A percentile compares a stretch with the other conserved stretches of the same genome.
These are phyloP conservation scores for Cicer judaicum DNA, from an alignment of 306 rosid species.

Conservation along the genomic window DNA sequence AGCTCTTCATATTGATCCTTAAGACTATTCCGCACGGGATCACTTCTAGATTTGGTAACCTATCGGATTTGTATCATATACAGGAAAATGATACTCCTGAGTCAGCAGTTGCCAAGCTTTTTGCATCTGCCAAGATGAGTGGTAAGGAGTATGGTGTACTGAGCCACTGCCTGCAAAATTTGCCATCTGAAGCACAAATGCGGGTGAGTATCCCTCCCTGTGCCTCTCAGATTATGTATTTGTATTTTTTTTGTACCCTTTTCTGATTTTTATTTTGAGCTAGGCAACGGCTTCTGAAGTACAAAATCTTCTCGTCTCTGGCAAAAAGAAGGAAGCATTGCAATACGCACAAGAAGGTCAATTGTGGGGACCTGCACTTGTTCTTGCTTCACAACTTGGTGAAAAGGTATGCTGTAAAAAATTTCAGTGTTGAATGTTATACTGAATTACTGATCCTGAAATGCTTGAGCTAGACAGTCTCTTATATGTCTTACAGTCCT, in stretches of 20 bases:
- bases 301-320: slow-evolving; percentile 88
- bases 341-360: slow-evolving; percentile 93
- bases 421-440: slow-evolving; percentile 11
- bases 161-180: slow-evolving; percentile 70
- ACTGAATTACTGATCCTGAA: slow-evolving; percentile 31
- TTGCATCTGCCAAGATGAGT: slow-evolving; percentile 70
- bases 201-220: slow-evolving; percentile 54
- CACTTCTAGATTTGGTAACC: slow-evolving; percentile 32
- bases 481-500: slow-evolving; percentile 35
- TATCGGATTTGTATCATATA: slow-evolving; percentile 20
- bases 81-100: slow-evolving; percentile 85
- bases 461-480: slow-evolving; percentile 34
- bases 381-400: slow-evolving; percentile 94
- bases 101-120: slow-evolving; percentile 82
- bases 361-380: slow-evolving; percentile 98
- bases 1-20: background rate
- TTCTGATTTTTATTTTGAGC: slow-evolving; percentile 45
- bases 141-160: slow-evolving; percentile 58
- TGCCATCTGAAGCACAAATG: slow-evolving; percentile 87
- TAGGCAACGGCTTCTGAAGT: slow-evolving; percentile 92
- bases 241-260: slow-evolving; percentile 32
- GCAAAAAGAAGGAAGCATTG: slow-evolving; percentile 89
- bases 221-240: background rate
- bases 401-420: slow-evolving; percentile 65
- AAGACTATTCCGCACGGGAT: slow-evolving; percentile 11